phyloP scores from a whole-genome alignment of 768 basidiomycete genomes.

The Suillus variegatus region DNA sequence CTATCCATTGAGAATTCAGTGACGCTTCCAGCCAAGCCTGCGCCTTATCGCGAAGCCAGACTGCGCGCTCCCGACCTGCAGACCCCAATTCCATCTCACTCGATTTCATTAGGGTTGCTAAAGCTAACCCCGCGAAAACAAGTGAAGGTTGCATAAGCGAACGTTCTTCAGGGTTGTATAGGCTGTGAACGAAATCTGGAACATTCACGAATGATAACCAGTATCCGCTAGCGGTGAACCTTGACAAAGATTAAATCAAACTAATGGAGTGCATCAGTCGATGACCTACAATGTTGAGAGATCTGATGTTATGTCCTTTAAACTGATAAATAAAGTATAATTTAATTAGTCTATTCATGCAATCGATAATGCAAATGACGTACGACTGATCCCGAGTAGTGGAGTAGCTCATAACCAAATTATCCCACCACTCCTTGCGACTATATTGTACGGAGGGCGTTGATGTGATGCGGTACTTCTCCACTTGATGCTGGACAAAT shows the following conservation, averaged over 20 bases:
- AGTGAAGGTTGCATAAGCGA: conserved; percentile 68
- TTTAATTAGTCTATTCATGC: conserved; percentile 6
- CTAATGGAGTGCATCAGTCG: neutral
- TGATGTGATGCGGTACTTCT: conserved; percentile 29
- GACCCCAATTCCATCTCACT: conserved; percentile 62
- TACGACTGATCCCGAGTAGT: conserved; percentile 45
- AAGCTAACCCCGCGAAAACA: conserved; percentile 65
- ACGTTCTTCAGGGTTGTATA: conserved; percentile 55
- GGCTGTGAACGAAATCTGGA: conserved; percentile 49
- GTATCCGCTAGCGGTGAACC: conserved; percentile 63
- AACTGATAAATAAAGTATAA: conserved; percentile 29
- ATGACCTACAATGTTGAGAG: conserved; percentile 51
- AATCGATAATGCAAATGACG: conserved; percentile 16
- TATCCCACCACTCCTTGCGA: conserved; percentile 49
- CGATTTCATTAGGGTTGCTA: conserved; percentile 72
- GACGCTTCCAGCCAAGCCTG: conserved; percentile 54
- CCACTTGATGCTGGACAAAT: conserved; percentile 17
- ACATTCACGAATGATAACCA: conserved; percentile 72
- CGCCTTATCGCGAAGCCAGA: conserved; percentile 58
- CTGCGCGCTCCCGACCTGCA: conserved; percentile 56
- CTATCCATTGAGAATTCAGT: conserved; percentile 52
- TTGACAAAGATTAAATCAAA: conserved; percentile 29
- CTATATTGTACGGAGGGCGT: conserved; percentile 34
- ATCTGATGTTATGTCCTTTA: conserved; percentile 51
- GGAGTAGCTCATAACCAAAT: conserved; percentile 44